Evolutionary conservation across 2,329 filamentous ascomycete species (phyloP), one percentile per base, ranked within the genome.

Genomic region (Trichophyton benhamiae): DNA sequence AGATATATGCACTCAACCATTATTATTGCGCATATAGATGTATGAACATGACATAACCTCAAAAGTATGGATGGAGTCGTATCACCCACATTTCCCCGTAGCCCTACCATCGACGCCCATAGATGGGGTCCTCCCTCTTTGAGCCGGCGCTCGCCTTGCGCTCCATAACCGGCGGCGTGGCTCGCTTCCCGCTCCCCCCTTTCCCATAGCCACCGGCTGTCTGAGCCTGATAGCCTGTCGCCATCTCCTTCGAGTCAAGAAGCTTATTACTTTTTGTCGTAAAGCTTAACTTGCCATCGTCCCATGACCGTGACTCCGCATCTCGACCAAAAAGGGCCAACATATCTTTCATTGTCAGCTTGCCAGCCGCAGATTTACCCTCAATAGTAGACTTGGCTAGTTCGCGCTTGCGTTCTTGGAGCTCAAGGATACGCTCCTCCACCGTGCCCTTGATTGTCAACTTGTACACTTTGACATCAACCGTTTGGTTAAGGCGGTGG

Each of bases 401-500:
- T 68, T 90, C 84, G 9, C 94, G 85, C 78, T 99, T 99, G 75
- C 91, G 90, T 65, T 96, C 87, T 75, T 99, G 94, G 22, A 99
- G 82, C 64, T 88, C 89, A n/a, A 97, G 78, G 68, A 99, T 99
- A 62, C 91, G 85, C 74, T 92, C 91, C 78, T 99, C 94, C 61
- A 99, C 92, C 0, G 88, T 91, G 66, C 87, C 82, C 66, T 84
- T 83, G 64, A 99, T 86, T 1, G 91, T 96, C 68, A 99, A 83
- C 69, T 94, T 95, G 79, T 96, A 99, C 65, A 99, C 90, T 61
- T 92, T 84, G 38, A 99, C 94, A 70, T 97, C 91, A 46, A 92
- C 82, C 1, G 90, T 96, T 75, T 99, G 94, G 46, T 95, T 97
- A 60, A 99, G 86, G n/a, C 94, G 90, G 72, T 99, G 94, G 27